Percentiles rank a stretch among this genome's conserved stretches.
phyloP scores from a whole-genome alignment of 2,329 filamentous ascomycete species.

The Aureobasidium mangrovei region DNA sequence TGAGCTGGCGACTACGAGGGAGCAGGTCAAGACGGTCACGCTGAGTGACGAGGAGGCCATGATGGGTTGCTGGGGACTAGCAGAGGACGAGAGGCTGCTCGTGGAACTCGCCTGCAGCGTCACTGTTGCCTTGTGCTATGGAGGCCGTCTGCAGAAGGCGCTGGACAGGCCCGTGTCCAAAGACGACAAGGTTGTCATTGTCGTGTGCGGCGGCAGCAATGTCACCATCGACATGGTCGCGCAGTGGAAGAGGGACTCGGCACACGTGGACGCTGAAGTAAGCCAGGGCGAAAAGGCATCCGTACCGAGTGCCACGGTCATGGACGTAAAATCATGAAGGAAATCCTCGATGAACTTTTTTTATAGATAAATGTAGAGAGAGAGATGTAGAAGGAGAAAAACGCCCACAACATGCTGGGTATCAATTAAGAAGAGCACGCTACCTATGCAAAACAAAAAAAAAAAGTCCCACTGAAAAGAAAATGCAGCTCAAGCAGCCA shows the following conservation, averaged over 20 bases:
- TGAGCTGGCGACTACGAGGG: constrained; percentile 47
- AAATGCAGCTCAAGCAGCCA: background rate
- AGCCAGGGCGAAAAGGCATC: constrained; percentile 1
- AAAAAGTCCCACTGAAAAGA: background rate
- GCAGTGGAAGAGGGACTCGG: constrained; percentile 38
- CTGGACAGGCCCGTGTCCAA: constrained; percentile 54
- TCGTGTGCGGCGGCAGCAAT: constrained; percentile 66
- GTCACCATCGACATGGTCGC: constrained; percentile 44
- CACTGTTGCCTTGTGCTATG: constrained; percentile 61
- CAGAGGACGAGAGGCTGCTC: constrained; percentile 71
- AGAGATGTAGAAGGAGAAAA: too few species aligned
- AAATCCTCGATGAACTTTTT: too few species aligned
- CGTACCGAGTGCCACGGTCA: constrained; percentile 16
- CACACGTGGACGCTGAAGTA: constrained; percentile 18
- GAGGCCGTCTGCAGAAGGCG: constrained; percentile 49
- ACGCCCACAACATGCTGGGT: background rate
- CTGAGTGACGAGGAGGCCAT: constrained; percentile 71
- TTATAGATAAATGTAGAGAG: too few species aligned
- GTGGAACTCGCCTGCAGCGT: constrained; percentile 84
- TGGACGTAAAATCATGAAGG: background rate
- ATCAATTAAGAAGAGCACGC: background rate
- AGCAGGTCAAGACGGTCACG: constrained; percentile 52
- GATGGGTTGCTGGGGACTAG: constrained; percentile 64
- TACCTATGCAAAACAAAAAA: background rate
- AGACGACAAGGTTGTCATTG: constrained; percentile 66